phyloP scores from a whole-genome alignment of 768 basidiomycete genomes.

The Suillus bovinus region DNA sequence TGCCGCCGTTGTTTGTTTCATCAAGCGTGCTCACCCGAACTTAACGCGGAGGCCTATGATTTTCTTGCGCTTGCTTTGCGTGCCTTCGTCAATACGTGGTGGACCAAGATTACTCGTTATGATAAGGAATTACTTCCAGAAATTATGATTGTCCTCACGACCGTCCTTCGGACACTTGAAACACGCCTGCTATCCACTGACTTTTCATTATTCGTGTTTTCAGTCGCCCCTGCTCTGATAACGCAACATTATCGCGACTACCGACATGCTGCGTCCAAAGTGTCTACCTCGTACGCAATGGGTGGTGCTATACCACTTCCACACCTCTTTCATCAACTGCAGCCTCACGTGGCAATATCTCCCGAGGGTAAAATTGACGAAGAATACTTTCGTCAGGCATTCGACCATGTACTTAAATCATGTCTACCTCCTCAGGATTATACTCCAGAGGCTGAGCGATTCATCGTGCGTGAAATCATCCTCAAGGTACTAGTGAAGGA shows the following conservation, averaged over 20 bases:
- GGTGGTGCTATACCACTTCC: constrained; percentile 64
- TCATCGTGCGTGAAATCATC: constrained; percentile 81
- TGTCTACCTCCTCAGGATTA: constrained; percentile 82
- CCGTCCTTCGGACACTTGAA: constrained; percentile 63
- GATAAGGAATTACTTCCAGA: constrained; percentile 83
- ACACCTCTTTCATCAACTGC: constrained; percentile 75
- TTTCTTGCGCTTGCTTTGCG: constrained; percentile 77
- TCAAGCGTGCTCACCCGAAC: constrained; percentile 47
- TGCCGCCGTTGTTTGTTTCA: constrained; percentile 55
- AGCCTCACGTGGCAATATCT: constrained; percentile 81
- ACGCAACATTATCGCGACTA: constrained; percentile 81
- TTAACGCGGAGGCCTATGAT: constrained; percentile 63
- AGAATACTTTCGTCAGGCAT: constrained; percentile 75
- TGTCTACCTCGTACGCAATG: constrained; percentile 67
- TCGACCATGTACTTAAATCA: constrained; percentile 73
- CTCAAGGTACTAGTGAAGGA: constrained; percentile 74
- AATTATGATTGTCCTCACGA: constrained; percentile 57
- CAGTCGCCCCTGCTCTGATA: constrained; percentile 63
- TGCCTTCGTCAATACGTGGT: constrained; percentile 83
- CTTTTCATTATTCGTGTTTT: constrained; percentile 59
- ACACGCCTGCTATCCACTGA: constrained; percentile 54
- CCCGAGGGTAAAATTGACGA: constrained; percentile 65
- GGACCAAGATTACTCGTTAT: constrained; percentile 78
- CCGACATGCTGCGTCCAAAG: constrained; percentile 62
- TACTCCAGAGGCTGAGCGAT: constrained; percentile 68